Conservation (phyloP, 345 rosid genomes). For the Bruguiera parviflora region DNA sequence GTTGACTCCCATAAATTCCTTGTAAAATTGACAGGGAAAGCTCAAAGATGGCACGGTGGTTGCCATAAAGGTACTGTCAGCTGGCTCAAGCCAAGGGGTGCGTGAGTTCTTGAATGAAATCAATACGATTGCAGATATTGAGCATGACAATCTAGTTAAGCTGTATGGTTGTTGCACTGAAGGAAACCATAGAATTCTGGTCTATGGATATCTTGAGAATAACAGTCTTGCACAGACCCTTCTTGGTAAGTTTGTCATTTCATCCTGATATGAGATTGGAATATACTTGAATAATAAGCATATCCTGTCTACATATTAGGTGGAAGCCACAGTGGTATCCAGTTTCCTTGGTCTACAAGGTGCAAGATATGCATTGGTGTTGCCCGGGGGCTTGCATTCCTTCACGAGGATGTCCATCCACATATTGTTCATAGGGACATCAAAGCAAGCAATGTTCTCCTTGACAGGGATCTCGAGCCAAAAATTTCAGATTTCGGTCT, state of each 20-base stretch:
- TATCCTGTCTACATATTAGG: constrained; percentile 28
- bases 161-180: constrained; percentile 65
- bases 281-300: neutral
- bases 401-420: constrained; percentile 64
- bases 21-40: constrained; percentile 40
- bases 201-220: constrained; percentile 66
- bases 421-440: constrained; percentile 69
- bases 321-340: constrained; percentile 35
- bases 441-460: constrained; percentile 76
- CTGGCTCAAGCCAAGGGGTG: constrained; percentile 58
- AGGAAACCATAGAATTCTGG: constrained; percentile 56
- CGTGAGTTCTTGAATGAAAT: constrained; percentile 67
- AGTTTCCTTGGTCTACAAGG: constrained; percentile 52
- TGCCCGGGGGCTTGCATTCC: constrained; percentile 64
- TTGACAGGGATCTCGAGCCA: constrained; percentile 48
- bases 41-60: constrained; percentile 48
- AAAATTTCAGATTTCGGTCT: constrained; percentile 80
- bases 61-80: constrained; percentile 67
- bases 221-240: constrained; percentile 70
- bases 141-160: constrained; percentile 59
- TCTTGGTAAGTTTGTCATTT: constrained; percentile 37
- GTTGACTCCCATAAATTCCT: neutral
- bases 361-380: constrained; percentile 56
- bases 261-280: constrained; percentile 2
- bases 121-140: constrained; percentile 48